Conservation (phyloP, 2,329 filamentous ascomycete genomes). For the Huntiella bhutanensis region DNA sequence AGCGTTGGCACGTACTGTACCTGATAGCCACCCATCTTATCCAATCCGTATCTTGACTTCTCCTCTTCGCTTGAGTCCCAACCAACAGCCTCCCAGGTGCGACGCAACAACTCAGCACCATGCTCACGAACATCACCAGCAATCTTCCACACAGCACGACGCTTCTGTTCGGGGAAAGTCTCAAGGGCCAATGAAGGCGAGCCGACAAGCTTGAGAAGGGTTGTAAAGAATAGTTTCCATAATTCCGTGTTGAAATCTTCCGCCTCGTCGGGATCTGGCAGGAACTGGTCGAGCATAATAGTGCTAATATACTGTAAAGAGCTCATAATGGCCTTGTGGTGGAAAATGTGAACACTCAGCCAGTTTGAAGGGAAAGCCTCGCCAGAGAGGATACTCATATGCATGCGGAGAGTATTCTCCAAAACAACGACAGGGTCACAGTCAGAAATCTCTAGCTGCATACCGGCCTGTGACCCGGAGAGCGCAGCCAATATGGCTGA, state of each 20-base stretch:
- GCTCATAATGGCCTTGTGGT: conserved; percentile 76
- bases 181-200: conserved; percentile 80
- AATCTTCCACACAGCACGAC: conserved; percentile 95
- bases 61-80: conserved; percentile 84
- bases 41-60: conserved; percentile 53
- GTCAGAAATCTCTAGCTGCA: conserved; percentile 56
- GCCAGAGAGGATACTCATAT: conserved; percentile 74
- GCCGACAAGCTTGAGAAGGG: conserved; percentile 71
- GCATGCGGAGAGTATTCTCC: conserved; percentile 61
- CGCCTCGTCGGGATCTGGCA: conserved; percentile 79
- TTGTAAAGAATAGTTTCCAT: conserved; percentile 86
- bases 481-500: conserved; percentile 72
- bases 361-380: conserved; percentile 78
- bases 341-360: conserved; percentile 85
- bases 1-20: conserved; percentile 93
- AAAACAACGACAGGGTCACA: conserved; percentile 58
- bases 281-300: conserved; percentile 62
- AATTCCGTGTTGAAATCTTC: conserved; percentile 83
- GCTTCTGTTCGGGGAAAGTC: conserved; percentile 91
- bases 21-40: conserved; percentile 86
- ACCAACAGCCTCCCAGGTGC: conserved; percentile 86
- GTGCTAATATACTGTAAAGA: conserved; percentile 66
- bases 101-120: conserved; percentile 67
- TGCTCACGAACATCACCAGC: conserved; percentile 87
- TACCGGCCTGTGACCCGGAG: conserved; percentile 47